Evolutionary conservation across 371 early-diverging fungal genomes (phyloP).

Genomic region (Mucor piriformis): DNA sequence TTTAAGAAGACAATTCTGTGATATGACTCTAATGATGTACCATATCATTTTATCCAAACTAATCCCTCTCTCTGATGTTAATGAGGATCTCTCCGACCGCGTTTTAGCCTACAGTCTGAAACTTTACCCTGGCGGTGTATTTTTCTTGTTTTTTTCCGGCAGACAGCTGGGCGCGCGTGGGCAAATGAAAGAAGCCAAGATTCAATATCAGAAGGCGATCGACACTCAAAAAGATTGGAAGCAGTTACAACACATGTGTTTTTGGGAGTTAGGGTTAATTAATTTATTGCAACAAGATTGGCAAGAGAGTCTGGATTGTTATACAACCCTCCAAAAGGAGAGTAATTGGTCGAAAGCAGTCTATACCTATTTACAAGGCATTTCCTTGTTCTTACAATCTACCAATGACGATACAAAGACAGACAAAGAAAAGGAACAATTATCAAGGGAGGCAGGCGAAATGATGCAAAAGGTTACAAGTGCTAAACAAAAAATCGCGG

Average conservation of each 20-base stretch:
- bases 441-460: constrained; percentile 20
- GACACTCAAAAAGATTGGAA: constrained; percentile 68
- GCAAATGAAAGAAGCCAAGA: constrained; percentile 54
- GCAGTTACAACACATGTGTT: constrained; percentile 76
- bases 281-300: constrained; percentile 56
- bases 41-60: constrained; percentile 69
- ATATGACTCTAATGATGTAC: constrained; percentile 65
- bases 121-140: constrained; percentile 63
- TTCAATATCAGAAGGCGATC: constrained; percentile 51
- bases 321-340: constrained; percentile 60
- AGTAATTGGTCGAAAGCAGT: constrained; percentile 82
- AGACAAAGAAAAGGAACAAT: constrained; percentile 6
- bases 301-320: constrained; percentile 53
- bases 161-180: constrained; percentile 55
- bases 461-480: constrained; percentile 65
- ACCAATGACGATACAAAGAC: not conserved
- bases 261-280: constrained; percentile 73
- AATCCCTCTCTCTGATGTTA: constrained; percentile 59
- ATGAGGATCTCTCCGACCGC: constrained; percentile 47
- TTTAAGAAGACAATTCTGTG: constrained; percentile 59
- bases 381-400: constrained; percentile 47
- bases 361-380: constrained; percentile 68
- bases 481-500: constrained; percentile 72
- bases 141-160: constrained; percentile 70
- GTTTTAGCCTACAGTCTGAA: constrained; percentile 50